phyloP scores from a whole-genome alignment of 1,284 basidiomycete species.

The Bondarzewia mesenterica region DNA sequence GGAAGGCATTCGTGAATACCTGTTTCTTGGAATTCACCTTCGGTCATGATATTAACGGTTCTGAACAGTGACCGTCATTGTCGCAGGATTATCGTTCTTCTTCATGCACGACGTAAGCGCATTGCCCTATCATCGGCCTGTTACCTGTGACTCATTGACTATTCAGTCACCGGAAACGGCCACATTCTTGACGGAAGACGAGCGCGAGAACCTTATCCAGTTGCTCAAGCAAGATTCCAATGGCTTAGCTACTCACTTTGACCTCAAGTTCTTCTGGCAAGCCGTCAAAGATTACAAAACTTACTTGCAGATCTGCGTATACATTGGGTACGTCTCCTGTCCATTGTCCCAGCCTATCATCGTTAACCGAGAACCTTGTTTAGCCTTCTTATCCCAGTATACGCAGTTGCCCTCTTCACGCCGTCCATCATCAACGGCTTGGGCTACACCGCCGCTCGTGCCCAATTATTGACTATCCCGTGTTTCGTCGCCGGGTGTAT shows the following conservation, averaged over 20 bases:
- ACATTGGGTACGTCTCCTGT: constrained; percentile 29
- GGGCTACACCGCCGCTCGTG: constrained; percentile 46
- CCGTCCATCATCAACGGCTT: constrained; percentile 48
- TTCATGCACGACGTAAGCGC: constrained; percentile 34
- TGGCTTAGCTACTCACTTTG: constrained; percentile 25
- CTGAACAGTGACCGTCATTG: constrained; percentile 24
- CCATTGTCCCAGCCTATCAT: not conserved
- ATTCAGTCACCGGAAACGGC: constrained; percentile 32
- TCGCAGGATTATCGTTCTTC: constrained; percentile 30
- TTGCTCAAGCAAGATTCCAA: constrained; percentile 22
- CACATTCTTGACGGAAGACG: constrained; percentile 29
- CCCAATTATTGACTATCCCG: constrained; percentile 51
- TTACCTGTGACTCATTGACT: not conserved
- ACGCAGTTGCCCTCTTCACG: constrained; percentile 50
- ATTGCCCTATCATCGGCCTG: not conserved
- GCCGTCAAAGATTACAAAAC: constrained; percentile 35
- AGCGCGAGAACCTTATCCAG: constrained; percentile 23
- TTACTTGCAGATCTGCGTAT: constrained; percentile 35
- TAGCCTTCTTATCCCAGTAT: constrained; percentile 41
- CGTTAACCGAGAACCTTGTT: constrained; percentile 5
- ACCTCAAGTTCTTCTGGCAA: constrained; percentile 29
- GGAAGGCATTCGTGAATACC: constrained; percentile 18
- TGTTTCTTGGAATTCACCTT: not conserved
- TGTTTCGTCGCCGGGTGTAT: constrained; percentile 39
- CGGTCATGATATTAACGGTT: not conserved